These are phyloP conservation scores for Pistacia atlantica DNA, from an alignment of 345 rosid species.

Conservation along the genomic window DNA sequence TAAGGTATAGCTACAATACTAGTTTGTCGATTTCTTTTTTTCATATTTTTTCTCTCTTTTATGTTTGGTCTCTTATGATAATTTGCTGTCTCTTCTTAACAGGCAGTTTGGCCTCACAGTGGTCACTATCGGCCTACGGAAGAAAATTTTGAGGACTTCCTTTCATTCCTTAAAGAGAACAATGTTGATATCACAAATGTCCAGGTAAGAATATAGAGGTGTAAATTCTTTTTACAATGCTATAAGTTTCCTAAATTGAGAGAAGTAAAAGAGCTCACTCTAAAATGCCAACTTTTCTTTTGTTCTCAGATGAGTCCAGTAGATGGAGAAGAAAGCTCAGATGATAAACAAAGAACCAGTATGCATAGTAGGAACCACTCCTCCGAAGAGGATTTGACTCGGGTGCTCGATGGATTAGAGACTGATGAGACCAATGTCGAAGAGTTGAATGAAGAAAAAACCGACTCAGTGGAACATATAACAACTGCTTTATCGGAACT, in stretches of 20 bases:
- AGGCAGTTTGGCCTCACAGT: conserved; percentile 99
- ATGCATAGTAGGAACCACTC: conserved; percentile 60
- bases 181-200: conserved; percentile 76
- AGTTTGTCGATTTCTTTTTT: background rate
- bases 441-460: conserved; percentile 27
- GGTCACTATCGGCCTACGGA: conserved; percentile 95
- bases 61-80: conserved; percentile 16
- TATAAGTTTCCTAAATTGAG: background rate
- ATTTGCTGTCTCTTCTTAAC: conserved; percentile 17
- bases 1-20: conserved; percentile 40
- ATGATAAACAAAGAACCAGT: conserved; percentile 45
- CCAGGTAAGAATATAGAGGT: conserved; percentile 45
- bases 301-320: conserved; percentile 65
- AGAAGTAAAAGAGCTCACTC: conserved; percentile 4
- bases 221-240: background rate
- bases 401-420: conserved; percentile 32
- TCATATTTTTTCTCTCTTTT: background rate
- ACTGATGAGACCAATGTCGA: conserved; percentile 32
- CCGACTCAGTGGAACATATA: conserved; percentile 34
- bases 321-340: conserved; percentile 53
- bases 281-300: conserved; percentile 20
- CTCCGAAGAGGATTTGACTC: conserved; percentile 51
- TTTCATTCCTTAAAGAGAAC: conserved; percentile 70
- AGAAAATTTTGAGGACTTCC: conserved; percentile 75
- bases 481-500: conserved; percentile 20